Evolutionary conservation across 2,329 filamentous ascomycete species (phyloP), one percentile per base, ranked within the genome.

Genomic region (Claviceps sp.): DNA sequence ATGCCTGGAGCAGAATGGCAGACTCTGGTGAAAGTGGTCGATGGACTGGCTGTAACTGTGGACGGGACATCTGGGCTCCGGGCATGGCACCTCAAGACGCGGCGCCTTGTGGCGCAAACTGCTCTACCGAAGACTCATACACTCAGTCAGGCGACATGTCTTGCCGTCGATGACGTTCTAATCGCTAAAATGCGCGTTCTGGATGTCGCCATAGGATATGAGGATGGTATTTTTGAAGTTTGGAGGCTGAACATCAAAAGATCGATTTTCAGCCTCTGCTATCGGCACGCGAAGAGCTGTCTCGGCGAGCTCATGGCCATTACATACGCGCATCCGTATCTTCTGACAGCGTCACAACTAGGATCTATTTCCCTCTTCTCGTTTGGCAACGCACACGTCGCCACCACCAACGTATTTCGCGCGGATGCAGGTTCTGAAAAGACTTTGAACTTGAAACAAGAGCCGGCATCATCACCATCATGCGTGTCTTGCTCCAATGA

Each of bases 321-420:
- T 45, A 85, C 89, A 5, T 82, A 83, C 52, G 79, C 80, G 0
- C 78, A 82, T 55, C 87, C 89, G 0, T 93, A 90, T 61, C 65
- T 94, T 2, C 69, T 95, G 9, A 88, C 86, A 1, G 87, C 93
- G 56, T 91, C 88, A 1, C 76, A 79, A 23, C 77, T 80, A 14
- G 86, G 88, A 45, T 69, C 84, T 7, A 71, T 96, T 40, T 89
- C 86, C 0, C 67, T 96, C 1, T 95, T 94, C 64, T 79, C 77
- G 0, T 83, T 90, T 55, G 66, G 73, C 3, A 52, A 53, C 4
- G 52, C 50, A 50, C 43, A 49, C 23, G 38, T 29, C n/a, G n/a
- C 29, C 17, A 45, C 49, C 11, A 6, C 42, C 42, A 34, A 34
- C 4, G 13, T 13, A 43, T 14, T 23, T 20, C 20, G 6, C 23